Evolutionary conservation across 2,329 filamentous ascomycete genomes (phyloP).

Genomic region (Fusarium tjaetaba): DNA sequence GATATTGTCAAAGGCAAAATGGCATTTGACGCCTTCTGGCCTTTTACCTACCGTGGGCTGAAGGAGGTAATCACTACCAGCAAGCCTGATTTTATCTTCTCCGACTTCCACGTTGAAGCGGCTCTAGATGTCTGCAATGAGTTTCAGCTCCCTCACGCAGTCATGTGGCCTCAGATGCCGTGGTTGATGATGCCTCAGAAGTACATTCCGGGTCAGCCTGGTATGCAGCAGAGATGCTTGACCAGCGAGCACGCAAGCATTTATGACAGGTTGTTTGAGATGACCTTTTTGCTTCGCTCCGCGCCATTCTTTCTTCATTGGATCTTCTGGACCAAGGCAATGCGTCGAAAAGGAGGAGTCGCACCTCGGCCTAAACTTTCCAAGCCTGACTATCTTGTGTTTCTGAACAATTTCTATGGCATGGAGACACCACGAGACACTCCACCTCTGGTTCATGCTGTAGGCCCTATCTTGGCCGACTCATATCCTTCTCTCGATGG

Average conservation of each 20-base stretch:
- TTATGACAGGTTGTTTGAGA: neutral
- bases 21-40: neutral
- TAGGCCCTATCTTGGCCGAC: neutral
- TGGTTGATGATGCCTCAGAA: constrained; percentile 13
- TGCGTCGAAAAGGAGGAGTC: neutral
- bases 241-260: constrained; percentile 2
- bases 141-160: neutral
- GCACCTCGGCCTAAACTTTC: neutral
- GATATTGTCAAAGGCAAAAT: constrained; percentile 4
- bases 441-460: neutral
- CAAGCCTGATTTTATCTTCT: constrained; percentile 2
- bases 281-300: neutral
- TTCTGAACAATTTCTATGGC: constrained; percentile 4
- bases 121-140: neutral
- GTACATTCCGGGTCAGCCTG: neutral
- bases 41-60: neutral
- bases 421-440: constrained; percentile 4
- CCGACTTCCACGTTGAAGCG: constrained; percentile 6
- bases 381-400: constrained; percentile 3
- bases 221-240: constrained; percentile 1
- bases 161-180: constrained; percentile 8
- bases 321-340: neutral
- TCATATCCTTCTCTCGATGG: neutral
- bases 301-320: neutral
- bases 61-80: neutral